Percentiles rank a stretch among this genome's conserved stretches.
These are phyloP conservation scores for Leccinum barrowsii DNA, from an alignment of 768 basidiomycete genomes.

Conservation along the genomic window DNA sequence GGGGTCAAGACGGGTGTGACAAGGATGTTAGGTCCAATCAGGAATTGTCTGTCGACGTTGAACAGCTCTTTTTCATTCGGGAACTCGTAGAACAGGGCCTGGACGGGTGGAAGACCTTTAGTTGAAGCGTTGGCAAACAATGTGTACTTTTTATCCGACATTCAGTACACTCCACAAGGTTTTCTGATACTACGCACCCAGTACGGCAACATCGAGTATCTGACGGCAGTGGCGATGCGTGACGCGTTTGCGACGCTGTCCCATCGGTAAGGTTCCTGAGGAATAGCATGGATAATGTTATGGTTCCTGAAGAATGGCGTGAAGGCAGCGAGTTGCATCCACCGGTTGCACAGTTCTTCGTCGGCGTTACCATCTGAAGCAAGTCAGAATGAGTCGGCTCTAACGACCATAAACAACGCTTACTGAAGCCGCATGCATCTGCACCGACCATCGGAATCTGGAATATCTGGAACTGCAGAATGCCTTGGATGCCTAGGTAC, in stretches of 20 bases:
- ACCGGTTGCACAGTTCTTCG: constrained; percentile 79
- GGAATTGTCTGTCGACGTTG: constrained; percentile 62
- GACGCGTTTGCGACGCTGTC: constrained; percentile 74
- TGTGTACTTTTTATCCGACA: constrained; percentile 49
- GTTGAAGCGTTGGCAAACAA: constrained; percentile 67
- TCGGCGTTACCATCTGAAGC: constrained; percentile 54
- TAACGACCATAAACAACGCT: not conserved
- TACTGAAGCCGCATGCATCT: constrained; percentile 48
- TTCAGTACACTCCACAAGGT: not conserved
- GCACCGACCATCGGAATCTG: constrained; percentile 83
- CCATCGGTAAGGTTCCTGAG: constrained; percentile 84
- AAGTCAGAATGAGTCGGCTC: not conserved
- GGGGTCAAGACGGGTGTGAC: constrained; percentile 74
- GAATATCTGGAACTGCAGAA: constrained; percentile 81
- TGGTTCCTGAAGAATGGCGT: constrained; percentile 83
- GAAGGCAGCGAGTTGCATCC: constrained; percentile 86
- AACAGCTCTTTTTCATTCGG: constrained; percentile 65
- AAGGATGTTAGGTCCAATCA: constrained; percentile 67
- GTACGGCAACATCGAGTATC: constrained; percentile 73
- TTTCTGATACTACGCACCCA: constrained; percentile 49
- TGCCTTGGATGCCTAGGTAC: constrained; percentile 65
- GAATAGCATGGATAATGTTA: constrained; percentile 57
- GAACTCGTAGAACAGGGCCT: constrained; percentile 78
- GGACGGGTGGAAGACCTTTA: constrained; percentile 65
- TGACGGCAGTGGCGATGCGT: constrained; percentile 62